phyloP scores from a whole-genome alignment of 345 rosid genomes.

The Physaria fendleri region DNA sequence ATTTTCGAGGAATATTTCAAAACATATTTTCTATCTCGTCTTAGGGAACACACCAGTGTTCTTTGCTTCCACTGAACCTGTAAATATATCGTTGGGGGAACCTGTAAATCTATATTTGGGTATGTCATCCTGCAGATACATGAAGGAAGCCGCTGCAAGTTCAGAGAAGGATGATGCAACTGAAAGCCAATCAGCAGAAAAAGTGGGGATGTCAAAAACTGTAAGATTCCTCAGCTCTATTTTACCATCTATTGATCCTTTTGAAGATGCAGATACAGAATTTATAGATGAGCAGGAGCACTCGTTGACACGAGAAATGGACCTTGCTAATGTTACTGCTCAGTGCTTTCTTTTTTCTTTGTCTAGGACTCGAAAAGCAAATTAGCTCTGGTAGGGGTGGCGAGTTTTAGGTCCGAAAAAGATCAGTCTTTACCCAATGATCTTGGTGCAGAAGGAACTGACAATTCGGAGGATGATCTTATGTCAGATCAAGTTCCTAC shows the following conservation, averaged over 20 bases:
- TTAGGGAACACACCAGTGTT: not conserved
- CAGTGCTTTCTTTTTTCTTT: not conserved
- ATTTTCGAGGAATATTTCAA: not conserved
- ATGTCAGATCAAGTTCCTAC: constrained; percentile 81
- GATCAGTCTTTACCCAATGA: constrained; percentile 38
- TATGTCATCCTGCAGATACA: constrained; percentile 43
- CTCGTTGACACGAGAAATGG: not conserved
- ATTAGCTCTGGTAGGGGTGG: constrained; percentile 35
- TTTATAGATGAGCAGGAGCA: constrained; percentile 4
- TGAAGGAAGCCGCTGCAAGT: constrained; percentile 41
- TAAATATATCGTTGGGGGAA: too few species aligned
- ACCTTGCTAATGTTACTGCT: constrained; percentile 6
- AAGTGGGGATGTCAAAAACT: constrained; percentile 40
- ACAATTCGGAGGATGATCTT: constrained; percentile 51
- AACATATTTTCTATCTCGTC: not conserved
- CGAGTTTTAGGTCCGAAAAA: constrained; percentile 39
- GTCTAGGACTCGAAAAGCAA: constrained; percentile 29
- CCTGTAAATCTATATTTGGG: constrained; percentile 5
- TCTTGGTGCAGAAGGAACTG: constrained; percentile 41
- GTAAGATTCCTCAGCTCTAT: constrained; percentile 36
- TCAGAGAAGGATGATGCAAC: constrained; percentile 42
- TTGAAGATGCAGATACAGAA: constrained; percentile 11
- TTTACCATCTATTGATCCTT: not conserved
- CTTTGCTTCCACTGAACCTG: constrained; percentile 13
- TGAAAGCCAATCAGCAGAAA: constrained; percentile 43